Evolutionary conservation across 495 filamentous ascomycete genomes (phyloP), one percentile per base, ranked within the genome.

Genomic region (Hyphodiscus hymeniophilus): DNA sequence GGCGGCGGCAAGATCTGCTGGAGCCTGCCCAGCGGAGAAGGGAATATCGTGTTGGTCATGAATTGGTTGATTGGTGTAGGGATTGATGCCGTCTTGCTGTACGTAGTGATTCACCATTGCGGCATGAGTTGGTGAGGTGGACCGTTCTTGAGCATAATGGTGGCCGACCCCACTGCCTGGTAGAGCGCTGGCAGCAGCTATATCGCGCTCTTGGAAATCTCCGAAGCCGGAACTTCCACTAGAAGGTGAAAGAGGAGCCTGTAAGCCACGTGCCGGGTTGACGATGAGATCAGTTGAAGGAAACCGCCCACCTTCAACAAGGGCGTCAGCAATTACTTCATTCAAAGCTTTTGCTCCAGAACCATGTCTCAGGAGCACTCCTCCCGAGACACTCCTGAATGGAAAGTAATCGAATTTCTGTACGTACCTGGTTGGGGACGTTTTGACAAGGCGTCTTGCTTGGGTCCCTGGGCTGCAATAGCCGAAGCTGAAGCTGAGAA

Each of bases 281-380:
- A 94, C 76, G 60, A 87, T 78, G 44, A 94, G 64, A 66, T 92
- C 86, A 28, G 26, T 10, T 63, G 82, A 88, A 57, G 89, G 89
- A 66, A 95, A 95, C 53, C 87, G 81, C 65, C 89, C 89, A 73
- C 89, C n/a, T n/a, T n/a, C n/a, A n/a, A n/a, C n/a, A n/a, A n/a
- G n/a, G n/a, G n/a, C n/a, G n/a, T n/a, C n/a, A n/a, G n/a, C n/a
- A n/a, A n/a, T n/a, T n/a, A n/a, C n/a, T n/a, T n/a, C n/a, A n/a
- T n/a, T n/a, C n/a, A n/a, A n/a, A n/a, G n/a, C n/a, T n/a, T n/a
- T n/a, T n/a, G n/a, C n/a, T n/a, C n/a, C n/a, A n/a, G n/a, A n/a
- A n/a, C n/a, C n/a, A n/a, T n/a, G n/a, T n/a, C n/a, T n/a, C n/a
- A n/a, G n/a, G n/a, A n/a, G n/a, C n/a, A n/a, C n/a, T n/a, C n/a